phyloP scores from a whole-genome alignment of 2,329 filamentous ascomycete genomes.

The Exophiala aquamarina region DNA sequence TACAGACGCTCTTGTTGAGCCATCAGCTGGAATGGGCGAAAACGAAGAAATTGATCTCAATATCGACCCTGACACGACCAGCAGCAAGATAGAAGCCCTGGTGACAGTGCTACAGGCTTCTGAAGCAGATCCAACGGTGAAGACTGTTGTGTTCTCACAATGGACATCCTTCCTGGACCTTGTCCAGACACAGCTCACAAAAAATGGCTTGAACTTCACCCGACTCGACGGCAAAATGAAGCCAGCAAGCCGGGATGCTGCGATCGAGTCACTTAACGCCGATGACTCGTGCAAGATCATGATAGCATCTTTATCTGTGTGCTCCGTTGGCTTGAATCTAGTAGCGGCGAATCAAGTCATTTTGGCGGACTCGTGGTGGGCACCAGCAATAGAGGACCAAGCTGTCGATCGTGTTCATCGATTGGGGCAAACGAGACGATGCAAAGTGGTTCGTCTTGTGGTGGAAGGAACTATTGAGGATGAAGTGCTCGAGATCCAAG shows the following conservation, averaged over 20 bases:
- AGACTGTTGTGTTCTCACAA: slow-evolving; percentile 79
- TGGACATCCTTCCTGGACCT: slow-evolving; percentile 79
- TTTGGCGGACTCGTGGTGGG: slow-evolving; percentile 85
- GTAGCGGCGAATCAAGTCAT: slow-evolving; percentile 85
- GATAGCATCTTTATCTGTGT: slow-evolving; percentile 78
- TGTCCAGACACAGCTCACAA: slow-evolving; percentile 66
- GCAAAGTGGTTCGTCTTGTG: slow-evolving; percentile 76
- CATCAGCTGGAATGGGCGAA: slow-evolving; percentile 58
- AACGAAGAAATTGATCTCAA: slow-evolving; percentile 47
- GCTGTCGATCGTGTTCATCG: slow-evolving; percentile 86
- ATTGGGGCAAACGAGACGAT: slow-evolving; percentile 76
- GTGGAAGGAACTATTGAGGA: slow-evolving; percentile 82
- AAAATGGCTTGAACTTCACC: slow-evolving; percentile 61
- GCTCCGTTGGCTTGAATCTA: slow-evolving; percentile 82
- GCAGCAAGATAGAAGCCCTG: slow-evolving; percentile 79
- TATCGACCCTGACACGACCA: slow-evolving; percentile 65
- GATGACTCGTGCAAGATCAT: slow-evolving; percentile 71
- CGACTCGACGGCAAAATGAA: slow-evolving; percentile 82
- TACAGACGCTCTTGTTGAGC: slow-evolving; percentile 61
- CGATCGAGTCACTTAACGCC: slow-evolving; percentile 66
- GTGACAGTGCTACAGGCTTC: slow-evolving; percentile 72
- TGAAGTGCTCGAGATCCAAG: slow-evolving; percentile 73
- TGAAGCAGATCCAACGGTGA: slow-evolving; percentile 63
- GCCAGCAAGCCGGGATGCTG: slow-evolving; percentile 66
- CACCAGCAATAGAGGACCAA: slow-evolving; percentile 88